These are phyloP conservation scores for Gossypium raimondii DNA, from an alignment of 345 rosid genomes.

Conservation along the genomic window DNA sequence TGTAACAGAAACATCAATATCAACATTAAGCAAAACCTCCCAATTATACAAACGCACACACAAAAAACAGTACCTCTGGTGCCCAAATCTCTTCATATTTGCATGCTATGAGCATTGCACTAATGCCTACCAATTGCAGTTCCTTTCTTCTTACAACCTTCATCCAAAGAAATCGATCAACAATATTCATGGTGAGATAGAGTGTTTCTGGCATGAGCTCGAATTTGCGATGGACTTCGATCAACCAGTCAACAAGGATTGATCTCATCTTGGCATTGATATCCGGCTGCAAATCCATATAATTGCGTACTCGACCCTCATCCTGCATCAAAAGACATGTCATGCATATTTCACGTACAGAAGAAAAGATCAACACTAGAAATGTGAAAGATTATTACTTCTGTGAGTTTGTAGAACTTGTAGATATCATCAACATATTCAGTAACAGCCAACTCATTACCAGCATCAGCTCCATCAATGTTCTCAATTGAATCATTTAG, in stretches of 20 bases:
- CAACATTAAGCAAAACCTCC: not conserved
- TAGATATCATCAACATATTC: slow-evolving; percentile 93
- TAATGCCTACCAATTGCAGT: slow-evolving; percentile 75
- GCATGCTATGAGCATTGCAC: slow-evolving; percentile 85
- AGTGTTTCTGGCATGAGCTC: slow-evolving; percentile 85
- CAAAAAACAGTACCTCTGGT: slow-evolving; percentile 42
- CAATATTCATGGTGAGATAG: slow-evolving; percentile 66
- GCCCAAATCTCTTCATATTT: slow-evolving; percentile 98
- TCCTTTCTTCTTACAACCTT: slow-evolving; percentile 62
- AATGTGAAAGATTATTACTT: slow-evolving; percentile 30
- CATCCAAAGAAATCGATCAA: slow-evolving; percentile 69
- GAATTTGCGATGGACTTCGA: slow-evolving; percentile 79
- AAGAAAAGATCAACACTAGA: not conserved
- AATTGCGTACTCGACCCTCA: slow-evolving; percentile 50
- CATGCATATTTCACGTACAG: not conserved
- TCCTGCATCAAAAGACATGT: slow-evolving; percentile 26
- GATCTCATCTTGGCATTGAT: slow-evolving; percentile 82
- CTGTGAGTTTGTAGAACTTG: slow-evolving; percentile 60
- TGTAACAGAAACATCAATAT: not conserved
- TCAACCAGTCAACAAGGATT: slow-evolving; percentile 79
- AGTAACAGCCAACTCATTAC: slow-evolving; percentile 65
- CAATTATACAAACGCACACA: not conserved
- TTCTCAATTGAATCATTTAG: slow-evolving; percentile 31
- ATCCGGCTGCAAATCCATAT: slow-evolving; percentile 68
- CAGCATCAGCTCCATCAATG: slow-evolving; percentile 64